Evolutionary conservation across 2,329 filamentous ascomycete species (phyloP).

Genomic region (Aspergillus ochraceus): DNA sequence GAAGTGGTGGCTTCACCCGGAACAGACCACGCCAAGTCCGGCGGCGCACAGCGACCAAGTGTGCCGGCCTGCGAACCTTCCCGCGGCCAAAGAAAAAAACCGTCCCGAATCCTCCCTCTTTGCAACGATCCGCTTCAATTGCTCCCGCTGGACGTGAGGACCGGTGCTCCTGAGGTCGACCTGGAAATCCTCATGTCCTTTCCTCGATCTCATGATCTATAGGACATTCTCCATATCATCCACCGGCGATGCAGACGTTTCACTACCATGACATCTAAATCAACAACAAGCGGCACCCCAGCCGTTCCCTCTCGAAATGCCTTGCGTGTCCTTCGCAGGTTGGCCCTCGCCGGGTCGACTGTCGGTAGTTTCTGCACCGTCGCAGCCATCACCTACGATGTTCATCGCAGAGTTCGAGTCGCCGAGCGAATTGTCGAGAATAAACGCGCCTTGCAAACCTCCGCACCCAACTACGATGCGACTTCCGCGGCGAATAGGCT

Average conservation of each 20-base stretch:
- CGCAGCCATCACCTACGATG: constrained; percentile 44
- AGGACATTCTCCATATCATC: constrained; percentile 15
- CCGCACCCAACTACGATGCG: constrained; percentile 44
- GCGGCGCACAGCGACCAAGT: constrained; percentile 13
- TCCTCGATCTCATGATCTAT: constrained; percentile 14
- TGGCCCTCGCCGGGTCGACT: constrained; percentile 38
- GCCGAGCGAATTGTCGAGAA: constrained; percentile 47
- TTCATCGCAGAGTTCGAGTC: constrained; percentile 40
- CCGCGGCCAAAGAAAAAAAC: not conserved
- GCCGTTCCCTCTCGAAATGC: constrained; percentile 47
- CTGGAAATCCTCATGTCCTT: not conserved
- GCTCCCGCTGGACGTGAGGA: not conserved
- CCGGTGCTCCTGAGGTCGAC: not conserved
- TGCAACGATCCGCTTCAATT: constrained; percentile 2
- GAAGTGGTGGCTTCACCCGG: constrained; percentile 13
- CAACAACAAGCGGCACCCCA: constrained; percentile 26
- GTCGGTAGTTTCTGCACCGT: constrained; percentile 43
- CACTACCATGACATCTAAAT: constrained; percentile 33
- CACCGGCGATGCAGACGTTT: constrained; percentile 27
- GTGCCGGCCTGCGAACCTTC: constrained; percentile 20
- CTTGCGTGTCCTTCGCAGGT: constrained; percentile 39
- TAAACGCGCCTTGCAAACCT: constrained; percentile 43
- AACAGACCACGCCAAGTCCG: constrained; percentile 10
- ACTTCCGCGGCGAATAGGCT: constrained; percentile 37
- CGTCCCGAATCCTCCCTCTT: constrained; percentile 5